Evolutionary conservation across 331 rosid species (phyloP).

Genomic region (Spiraea crenata): DNA sequence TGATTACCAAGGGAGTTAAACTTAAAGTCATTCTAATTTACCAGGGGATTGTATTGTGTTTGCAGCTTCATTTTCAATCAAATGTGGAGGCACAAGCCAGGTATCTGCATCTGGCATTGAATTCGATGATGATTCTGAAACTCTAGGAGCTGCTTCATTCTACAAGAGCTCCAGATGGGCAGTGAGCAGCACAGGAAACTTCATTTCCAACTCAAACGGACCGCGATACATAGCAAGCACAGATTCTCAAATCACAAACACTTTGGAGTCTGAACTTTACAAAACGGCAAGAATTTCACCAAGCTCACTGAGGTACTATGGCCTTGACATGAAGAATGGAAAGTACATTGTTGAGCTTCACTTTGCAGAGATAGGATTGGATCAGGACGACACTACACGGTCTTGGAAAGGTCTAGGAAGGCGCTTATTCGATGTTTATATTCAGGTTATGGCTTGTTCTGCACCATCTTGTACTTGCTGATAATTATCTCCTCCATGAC

Average conservation of each 20-base stretch:
- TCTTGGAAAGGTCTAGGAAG: slow-evolving; percentile 43
- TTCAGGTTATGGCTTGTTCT: slow-evolving; percentile 30
- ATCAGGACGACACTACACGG: slow-evolving; percentile 8
- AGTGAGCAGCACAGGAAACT: slow-evolving; percentile 31
- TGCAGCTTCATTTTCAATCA: slow-evolving; percentile 39
- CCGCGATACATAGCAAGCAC: slow-evolving; percentile 22
- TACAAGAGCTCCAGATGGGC: slow-evolving; percentile 30
- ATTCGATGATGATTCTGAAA: slow-evolving; percentile 32
- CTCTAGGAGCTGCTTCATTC: slow-evolving; percentile 30
- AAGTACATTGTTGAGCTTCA: slow-evolving; percentile 32
- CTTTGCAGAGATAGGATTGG: slow-evolving; percentile 41
- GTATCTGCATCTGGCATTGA: slow-evolving; percentile 25
- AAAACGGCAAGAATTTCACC: slow-evolving; percentile 38
- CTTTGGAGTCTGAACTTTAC: slow-evolving; percentile 34
- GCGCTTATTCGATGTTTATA: slow-evolving; percentile 38
- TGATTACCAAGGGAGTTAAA: background rate
- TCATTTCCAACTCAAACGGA: slow-evolving; percentile 32
- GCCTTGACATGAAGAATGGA: slow-evolving; percentile 31
- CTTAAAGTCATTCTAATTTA: background rate
- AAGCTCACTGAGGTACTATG: slow-evolving; percentile 37
- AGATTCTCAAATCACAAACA: slow-evolving; percentile 28
- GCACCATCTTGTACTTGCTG: background rate
- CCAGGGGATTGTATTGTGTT: background rate
- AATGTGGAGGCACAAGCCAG: slow-evolving; percentile 31
- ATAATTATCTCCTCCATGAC: background rate